Conservation (phyloP, 371 early-diverging fungal species). For the Mortierella sp. region DNA sequence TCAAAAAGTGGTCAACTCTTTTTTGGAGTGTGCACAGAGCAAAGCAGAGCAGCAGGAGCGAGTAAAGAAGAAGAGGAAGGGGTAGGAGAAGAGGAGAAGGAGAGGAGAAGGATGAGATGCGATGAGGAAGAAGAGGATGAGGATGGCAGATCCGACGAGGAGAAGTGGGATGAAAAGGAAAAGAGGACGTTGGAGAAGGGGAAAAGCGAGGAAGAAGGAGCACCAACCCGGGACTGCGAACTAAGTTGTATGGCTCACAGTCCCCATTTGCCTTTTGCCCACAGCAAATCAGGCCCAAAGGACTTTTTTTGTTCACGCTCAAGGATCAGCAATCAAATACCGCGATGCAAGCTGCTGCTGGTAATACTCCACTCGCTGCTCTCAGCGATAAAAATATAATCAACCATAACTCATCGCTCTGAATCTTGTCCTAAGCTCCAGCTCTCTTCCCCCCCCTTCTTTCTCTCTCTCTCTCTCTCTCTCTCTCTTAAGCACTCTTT, state of each 20-base stretch:
- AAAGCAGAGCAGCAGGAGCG: conserved; percentile 4
- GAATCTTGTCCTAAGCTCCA: background rate
- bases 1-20: background rate
- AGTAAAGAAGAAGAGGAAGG: conserved; percentile 6
- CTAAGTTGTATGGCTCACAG: too few species aligned
- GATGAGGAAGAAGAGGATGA: background rate
- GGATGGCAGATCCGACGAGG: background rate
- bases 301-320: too few species aligned
- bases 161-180: background rate
- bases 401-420: too few species aligned
- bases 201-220: too few species aligned
- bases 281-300: too few species aligned
- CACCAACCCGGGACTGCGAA: too few species aligned
- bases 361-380: too few species aligned
- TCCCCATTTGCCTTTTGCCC: too few species aligned
- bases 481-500: background rate
- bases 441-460: background rate
- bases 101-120: background rate
- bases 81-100: background rate
- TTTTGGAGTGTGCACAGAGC: background rate
- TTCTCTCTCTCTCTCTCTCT: background rate
- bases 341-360: too few species aligned
- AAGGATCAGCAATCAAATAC: too few species aligned
- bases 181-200: too few species aligned
- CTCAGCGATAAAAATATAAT: too few species aligned